phyloP scores from a whole-genome alignment of 1,139 yeast genomes.

The Pneumocystis oryctolagi region DNA sequence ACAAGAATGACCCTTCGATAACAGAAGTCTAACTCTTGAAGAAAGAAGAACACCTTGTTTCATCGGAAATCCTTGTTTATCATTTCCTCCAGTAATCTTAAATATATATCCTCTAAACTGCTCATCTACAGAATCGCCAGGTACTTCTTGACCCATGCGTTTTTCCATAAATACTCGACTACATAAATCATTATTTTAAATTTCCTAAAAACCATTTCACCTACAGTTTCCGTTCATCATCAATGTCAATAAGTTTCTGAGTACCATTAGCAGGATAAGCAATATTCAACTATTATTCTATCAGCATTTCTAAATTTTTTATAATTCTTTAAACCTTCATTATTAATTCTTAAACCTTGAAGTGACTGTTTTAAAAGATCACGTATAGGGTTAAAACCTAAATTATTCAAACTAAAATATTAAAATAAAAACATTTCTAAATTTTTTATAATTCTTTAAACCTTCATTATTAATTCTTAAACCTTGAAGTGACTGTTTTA shows the following conservation, averaged over 20 bases:
- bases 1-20: constrained; percentile 92
- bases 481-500: neutral
- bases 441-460: neutral
- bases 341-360: neutral
- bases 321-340: neutral
- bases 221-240: constrained; percentile 87
- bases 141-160: constrained; percentile 99
- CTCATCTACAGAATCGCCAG: constrained; percentile 95
- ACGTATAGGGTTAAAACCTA: neutral
- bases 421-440: neutral
- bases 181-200: neutral
- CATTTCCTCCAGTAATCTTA: constrained; percentile 99
- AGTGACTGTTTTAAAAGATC: neutral
- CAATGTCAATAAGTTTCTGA: constrained; percentile 93
- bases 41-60: constrained; percentile 95
- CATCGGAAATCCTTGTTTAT: constrained; percentile 99
- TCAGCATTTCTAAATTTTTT: neutral
- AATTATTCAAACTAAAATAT: neutral
- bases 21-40: constrained; percentile 94
- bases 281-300: constrained; percentile 63
- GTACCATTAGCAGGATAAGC: constrained; percentile 99
- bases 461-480: neutral
- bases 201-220: neutral
- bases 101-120: constrained; percentile 99
- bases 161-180: constrained; percentile 92